phyloP scores from a whole-genome alignment of 768 basidiomycete genomes.

The Boletus subcaerulescens region DNA sequence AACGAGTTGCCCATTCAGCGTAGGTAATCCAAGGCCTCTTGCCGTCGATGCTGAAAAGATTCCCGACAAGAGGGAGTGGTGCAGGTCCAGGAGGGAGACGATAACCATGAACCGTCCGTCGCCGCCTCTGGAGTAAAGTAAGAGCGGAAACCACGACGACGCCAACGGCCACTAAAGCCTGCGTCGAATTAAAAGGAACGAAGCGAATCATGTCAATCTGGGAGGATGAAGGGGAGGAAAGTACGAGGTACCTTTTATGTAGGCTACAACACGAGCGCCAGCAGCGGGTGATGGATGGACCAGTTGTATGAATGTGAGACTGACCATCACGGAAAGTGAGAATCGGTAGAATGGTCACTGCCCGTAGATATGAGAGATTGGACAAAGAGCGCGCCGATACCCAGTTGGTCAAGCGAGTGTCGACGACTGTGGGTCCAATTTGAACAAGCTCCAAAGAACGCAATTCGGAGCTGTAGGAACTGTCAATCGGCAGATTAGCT shows the following conservation, averaged over 20 bases:
- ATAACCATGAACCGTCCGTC: neutral
- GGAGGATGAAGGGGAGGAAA: neutral
- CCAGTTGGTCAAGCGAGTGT: too few relatives aligned
- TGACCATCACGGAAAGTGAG: too few relatives aligned
- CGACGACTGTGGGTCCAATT: too few relatives aligned
- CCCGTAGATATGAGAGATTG: too few relatives aligned
- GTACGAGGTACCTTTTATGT: neutral
- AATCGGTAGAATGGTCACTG: too few relatives aligned
- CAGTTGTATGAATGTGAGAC: too few relatives aligned
- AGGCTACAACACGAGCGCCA: too few relatives aligned
- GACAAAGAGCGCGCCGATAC: too few relatives aligned
- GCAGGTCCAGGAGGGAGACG: slow-evolving; percentile 18
- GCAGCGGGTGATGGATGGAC: neutral
- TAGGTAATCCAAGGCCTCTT: slow-evolving; percentile 21
- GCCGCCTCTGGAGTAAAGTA: slow-evolving; percentile 1
- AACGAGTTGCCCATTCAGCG: slow-evolving; percentile 15
- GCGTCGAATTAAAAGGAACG: neutral
- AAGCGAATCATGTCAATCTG: slow-evolving; percentile 1
- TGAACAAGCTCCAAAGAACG: too few relatives aligned
- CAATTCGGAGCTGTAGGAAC: too few relatives aligned
- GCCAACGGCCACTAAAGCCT: neutral
- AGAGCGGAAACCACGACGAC: neutral
- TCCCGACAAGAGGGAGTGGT: slow-evolving; percentile 19
- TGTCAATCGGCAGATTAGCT: too few relatives aligned
- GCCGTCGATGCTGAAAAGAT: slow-evolving; percentile 14